Conservation (phyloP, 108 stramenopile genomes). For the Conticribra weissflogii region DNA sequence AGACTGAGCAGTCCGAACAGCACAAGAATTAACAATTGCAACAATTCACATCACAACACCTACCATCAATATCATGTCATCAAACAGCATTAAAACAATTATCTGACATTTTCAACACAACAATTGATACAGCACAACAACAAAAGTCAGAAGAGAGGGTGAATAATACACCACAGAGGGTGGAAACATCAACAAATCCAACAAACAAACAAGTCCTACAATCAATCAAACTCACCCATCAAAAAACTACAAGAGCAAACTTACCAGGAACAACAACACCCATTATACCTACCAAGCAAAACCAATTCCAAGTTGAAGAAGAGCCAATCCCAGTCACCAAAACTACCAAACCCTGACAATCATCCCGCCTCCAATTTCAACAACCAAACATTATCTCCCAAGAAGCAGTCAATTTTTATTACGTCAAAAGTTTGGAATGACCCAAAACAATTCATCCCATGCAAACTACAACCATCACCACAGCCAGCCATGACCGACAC, state of each 20-base stretch:
- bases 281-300: not conserved
- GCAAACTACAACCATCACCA: too few relatives aligned
- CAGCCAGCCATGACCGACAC: too few relatives aligned
- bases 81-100: not conserved
- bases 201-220: too few relatives aligned
- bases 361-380: not conserved
- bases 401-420: not conserved
- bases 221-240: too few relatives aligned
- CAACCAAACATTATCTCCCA: conserved; percentile 6
- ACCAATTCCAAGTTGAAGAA: not conserved
- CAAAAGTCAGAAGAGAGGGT: not conserved
- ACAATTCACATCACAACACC: not conserved
- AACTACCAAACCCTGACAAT: too few relatives aligned
- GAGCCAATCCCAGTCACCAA: not conserved
- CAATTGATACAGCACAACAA: not conserved
- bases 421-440: not conserved
- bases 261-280: conserved; percentile 1
- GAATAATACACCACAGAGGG: too few relatives aligned
- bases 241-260: conserved; percentile 4
- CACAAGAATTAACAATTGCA: not conserved
- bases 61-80: not conserved
- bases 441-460: too few relatives aligned
- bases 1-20: not conserved
- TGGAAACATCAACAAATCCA: not conserved
- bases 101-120: not conserved